Conservation (phyloP, 2,329 filamentous ascomycete genomes). For the Neoascochyta sp. region DNA sequence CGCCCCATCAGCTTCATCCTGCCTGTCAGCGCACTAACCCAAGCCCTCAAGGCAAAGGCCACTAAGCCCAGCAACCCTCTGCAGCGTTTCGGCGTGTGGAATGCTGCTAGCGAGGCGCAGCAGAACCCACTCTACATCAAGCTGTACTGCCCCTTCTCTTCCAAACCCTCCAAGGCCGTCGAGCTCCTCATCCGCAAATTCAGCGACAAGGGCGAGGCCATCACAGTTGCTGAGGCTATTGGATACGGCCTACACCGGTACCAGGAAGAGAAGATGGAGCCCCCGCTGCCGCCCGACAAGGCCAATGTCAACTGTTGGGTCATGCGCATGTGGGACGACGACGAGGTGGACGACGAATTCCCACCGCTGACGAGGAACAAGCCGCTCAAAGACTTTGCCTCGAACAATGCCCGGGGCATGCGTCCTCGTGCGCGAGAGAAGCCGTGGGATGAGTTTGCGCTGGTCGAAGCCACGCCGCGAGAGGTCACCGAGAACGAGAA, state of each 20-base stretch:
- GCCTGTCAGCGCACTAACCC: constrained; percentile 67
- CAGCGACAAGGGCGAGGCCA: constrained; percentile 65
- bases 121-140: constrained; percentile 68
- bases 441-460: constrained; percentile 76
- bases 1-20: constrained; percentile 68
- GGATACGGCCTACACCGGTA: constrained; percentile 76
- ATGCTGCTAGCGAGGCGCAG: constrained; percentile 68
- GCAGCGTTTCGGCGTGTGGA: constrained; percentile 71
- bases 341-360: constrained; percentile 82
- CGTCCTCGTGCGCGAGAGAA: constrained; percentile 67
- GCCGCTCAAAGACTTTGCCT: constrained; percentile 71
- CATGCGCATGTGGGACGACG: constrained; percentile 77
- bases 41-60: constrained; percentile 68
- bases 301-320: constrained; percentile 79
- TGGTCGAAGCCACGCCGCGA: constrained; percentile 67
- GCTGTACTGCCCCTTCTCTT: constrained; percentile 71
- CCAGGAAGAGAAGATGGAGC: constrained; percentile 70
- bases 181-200: constrained; percentile 69
- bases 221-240: constrained; percentile 76
- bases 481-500: constrained; percentile 67
- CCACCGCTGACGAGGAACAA: constrained; percentile 72
- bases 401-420: constrained; percentile 68
- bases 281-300: constrained; percentile 61
- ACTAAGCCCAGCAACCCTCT: constrained; percentile 68
- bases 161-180: constrained; percentile 60